Conservation (phyloP, 2,329 filamentous ascomycete genomes). For the Ceratocystis diversiconidia region DNA sequence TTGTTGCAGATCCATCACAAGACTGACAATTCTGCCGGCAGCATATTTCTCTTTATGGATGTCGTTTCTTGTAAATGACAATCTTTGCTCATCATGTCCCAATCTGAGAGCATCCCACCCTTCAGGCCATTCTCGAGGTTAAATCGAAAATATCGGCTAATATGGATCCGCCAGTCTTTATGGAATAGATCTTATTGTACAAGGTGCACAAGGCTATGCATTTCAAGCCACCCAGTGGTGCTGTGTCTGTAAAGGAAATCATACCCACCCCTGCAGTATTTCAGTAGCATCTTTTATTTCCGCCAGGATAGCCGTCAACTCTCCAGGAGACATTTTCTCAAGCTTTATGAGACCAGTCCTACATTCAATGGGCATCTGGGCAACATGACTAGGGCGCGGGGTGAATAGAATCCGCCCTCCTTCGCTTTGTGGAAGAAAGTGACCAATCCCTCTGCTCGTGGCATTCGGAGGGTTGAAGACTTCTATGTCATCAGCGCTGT, state of each 20-base stretch:
- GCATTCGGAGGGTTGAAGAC: background rate
- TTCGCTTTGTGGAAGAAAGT: slow-evolving; percentile 23
- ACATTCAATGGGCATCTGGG: background rate
- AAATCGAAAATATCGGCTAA: background rate
- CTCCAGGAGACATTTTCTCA: background rate
- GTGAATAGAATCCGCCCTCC: slow-evolving; percentile 9
- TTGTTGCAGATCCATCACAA: too few relatives aligned
- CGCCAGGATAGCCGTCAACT: background rate
- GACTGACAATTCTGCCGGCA: too few relatives aligned
- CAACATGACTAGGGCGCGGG: slow-evolving; percentile 1
- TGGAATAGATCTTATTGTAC: background rate
- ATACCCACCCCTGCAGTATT: background rate
- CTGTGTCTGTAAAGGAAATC: background rate
- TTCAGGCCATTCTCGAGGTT: too few relatives aligned
- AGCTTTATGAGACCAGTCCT: background rate
- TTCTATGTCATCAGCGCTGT: slow-evolving; percentile 21
- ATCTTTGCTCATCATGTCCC: too few relatives aligned
- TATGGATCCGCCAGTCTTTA: background rate
- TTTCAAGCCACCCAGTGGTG: background rate
- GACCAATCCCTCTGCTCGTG: background rate
- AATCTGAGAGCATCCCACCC: too few relatives aligned
- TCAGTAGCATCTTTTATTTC: background rate
- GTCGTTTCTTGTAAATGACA: too few relatives aligned
- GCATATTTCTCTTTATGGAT: too few relatives aligned
- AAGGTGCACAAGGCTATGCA: background rate